These are phyloP conservation scores for Penicillium sp. DNA, from an alignment of 2,329 filamentous ascomycete species.

Conservation along the genomic window DNA sequence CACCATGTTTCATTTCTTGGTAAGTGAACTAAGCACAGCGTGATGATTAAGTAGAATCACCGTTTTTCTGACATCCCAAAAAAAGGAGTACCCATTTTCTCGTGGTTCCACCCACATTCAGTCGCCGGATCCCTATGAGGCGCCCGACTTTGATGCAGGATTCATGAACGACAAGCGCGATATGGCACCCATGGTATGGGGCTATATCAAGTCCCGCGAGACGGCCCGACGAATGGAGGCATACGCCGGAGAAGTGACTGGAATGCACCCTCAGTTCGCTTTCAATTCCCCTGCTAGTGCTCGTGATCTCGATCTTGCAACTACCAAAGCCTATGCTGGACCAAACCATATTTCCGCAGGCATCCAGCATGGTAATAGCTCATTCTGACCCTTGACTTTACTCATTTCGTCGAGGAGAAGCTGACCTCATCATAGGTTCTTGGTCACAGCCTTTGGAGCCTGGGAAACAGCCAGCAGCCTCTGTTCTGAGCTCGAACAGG, in stretches of 20 bases:
- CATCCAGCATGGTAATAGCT: constrained; percentile 63
- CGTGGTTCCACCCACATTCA: constrained; percentile 69
- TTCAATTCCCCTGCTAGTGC: constrained; percentile 68
- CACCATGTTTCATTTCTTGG: constrained; percentile 77
- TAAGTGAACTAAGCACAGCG: constrained; percentile 14
- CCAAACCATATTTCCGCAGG: constrained; percentile 68
- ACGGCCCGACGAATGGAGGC: constrained; percentile 75
- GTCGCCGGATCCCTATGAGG: constrained; percentile 69
- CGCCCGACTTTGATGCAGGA: constrained; percentile 73
- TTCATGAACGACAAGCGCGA: constrained; percentile 86
- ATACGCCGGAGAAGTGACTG: constrained; percentile 70
- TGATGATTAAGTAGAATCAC: no score
- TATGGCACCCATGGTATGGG: constrained; percentile 83
- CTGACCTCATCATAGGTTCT: constrained; percentile 34
- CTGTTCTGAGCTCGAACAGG: constrained; percentile 62
- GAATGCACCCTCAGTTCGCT: constrained; percentile 68
- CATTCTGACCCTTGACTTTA: no score
- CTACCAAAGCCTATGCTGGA: constrained; percentile 72
- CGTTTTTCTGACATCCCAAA: background rate
- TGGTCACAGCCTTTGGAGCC: constrained; percentile 64
- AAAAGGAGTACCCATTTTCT: constrained; percentile 68
- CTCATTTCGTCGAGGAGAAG: background rate
- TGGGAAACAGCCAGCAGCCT: constrained; percentile 51
- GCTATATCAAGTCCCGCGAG: constrained; percentile 78
- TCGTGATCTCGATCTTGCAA: constrained; percentile 70